Percentiles rank a stretch among this genome's conserved stretches.
Conservation (phyloP, 1,139 yeast species). For the Blastobotrys aristatus region DNA sequence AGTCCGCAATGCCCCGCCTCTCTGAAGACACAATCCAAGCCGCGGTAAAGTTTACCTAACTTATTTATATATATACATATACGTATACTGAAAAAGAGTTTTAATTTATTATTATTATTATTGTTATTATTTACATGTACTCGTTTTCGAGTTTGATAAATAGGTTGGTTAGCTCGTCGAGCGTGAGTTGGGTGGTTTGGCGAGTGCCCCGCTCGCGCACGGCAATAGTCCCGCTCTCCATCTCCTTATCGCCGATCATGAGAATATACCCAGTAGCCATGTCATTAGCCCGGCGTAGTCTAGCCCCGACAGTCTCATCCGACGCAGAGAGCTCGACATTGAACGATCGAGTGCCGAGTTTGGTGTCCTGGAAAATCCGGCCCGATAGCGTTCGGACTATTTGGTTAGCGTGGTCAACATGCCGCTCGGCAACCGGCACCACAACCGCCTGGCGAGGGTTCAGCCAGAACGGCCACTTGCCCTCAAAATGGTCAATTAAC, state of each 20-base stretch:
- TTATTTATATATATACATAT: constrained; percentile 8
- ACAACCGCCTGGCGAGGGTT: constrained; percentile 91
- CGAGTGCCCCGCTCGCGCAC: constrained; percentile 60
- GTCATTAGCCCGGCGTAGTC: constrained; percentile 71
- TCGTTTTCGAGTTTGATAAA: constrained; percentile 29
- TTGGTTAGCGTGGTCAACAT: constrained; percentile 49
- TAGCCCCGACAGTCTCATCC: constrained; percentile 70
- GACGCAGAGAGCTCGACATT: constrained; percentile 72
- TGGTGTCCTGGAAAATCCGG: constrained; percentile 13
- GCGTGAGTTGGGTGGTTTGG: constrained; percentile 33
- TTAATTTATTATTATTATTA: too few relatives aligned
- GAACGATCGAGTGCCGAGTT: constrained; percentile 56
- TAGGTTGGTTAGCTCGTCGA: constrained; percentile 27
- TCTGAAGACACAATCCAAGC: constrained; percentile 13
- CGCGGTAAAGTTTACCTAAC: constrained; percentile 9
- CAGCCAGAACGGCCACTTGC: constrained; percentile 98
- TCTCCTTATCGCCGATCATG: constrained; percentile 83
- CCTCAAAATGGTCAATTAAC: constrained; percentile 82
- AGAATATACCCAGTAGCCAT: constrained; percentile 77
- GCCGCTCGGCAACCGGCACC: constrained; percentile 68
- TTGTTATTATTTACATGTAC: constrained; percentile 7
- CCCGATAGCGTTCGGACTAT: constrained; percentile 49
- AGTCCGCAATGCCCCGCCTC: constrained; percentile 23
- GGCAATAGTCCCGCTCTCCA: constrained; percentile 55
- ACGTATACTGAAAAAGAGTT: too few relatives aligned